Conservation (phyloP, 441 rosid genomes). For the Melastoma candidum region DNA sequence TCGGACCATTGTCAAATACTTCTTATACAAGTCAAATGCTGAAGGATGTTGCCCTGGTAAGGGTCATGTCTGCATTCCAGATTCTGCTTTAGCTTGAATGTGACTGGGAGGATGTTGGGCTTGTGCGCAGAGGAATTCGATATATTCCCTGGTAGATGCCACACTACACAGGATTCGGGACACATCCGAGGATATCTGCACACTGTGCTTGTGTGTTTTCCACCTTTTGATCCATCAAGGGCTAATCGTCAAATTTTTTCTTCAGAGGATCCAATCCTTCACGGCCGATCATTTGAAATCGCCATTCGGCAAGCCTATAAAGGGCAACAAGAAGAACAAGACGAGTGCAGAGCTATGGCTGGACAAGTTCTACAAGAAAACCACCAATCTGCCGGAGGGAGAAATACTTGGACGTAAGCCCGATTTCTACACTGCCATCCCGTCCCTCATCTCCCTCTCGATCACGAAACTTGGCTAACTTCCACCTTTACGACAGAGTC, state of each 20-base stretch:
- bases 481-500: constrained; percentile 25
- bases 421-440: background rate
- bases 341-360: constrained; percentile 77
- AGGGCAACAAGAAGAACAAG: constrained; percentile 69
- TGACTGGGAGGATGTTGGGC: constrained; percentile 5
- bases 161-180: constrained; percentile 76
- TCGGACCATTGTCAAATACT: constrained; percentile 91
- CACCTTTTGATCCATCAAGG: too few relatives aligned
- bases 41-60: constrained; percentile 87
- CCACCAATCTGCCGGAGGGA: constrained; percentile 89
- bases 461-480: constrained; percentile 1
- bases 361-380: constrained; percentile 89
- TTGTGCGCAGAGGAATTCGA: constrained; percentile 73
- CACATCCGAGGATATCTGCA: constrained; percentile 55
- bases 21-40: constrained; percentile 78
- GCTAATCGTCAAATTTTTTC: constrained; percentile 1
- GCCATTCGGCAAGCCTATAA: constrained; percentile 92
- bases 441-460: too few relatives aligned
- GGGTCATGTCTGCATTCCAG: background rate
- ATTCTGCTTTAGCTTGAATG: background rate
- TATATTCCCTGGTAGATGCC: constrained; percentile 89
- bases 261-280: constrained; percentile 71
- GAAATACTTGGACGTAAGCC: constrained; percentile 92
- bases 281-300: constrained; percentile 80
- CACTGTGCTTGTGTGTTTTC: too few relatives aligned